Evolutionary conservation across 257 asterid genomes (phyloP).

Genomic region (Jacaranda copaia): DNA sequence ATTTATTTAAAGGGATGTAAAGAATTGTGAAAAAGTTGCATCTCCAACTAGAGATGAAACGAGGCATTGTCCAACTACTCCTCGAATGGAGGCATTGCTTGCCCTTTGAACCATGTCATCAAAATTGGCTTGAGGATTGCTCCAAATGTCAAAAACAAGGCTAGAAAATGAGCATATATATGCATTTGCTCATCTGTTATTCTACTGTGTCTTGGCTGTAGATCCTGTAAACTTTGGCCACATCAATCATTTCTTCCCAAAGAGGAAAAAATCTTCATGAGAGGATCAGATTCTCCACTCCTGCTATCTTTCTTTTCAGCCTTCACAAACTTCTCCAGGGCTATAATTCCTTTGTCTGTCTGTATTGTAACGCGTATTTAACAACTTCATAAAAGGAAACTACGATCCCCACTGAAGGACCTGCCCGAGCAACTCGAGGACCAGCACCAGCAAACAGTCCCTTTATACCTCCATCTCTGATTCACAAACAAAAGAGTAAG

Average conservation of each 20-base stretch:
- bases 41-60: conserved; percentile 31
- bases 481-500: conserved; percentile 9
- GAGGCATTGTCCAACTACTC: neutral
- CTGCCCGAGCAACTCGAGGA: conserved; percentile 78
- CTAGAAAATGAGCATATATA: neutral
- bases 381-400: conserved; percentile 83
- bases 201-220: neutral
- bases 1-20: neutral
- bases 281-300: neutral
- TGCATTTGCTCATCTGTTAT: conserved; percentile 11
- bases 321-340: neutral
- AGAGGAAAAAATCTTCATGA: neutral
- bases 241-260: neutral
- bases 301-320: neutral
- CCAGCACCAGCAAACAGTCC: conserved; percentile 78
- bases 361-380: conserved; percentile 59
- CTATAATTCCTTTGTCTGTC: conserved; percentile 33
- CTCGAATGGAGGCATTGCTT: no score
- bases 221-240: neutral
- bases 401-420: conserved; percentile 93
- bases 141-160: neutral
- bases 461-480: conserved; percentile 74
- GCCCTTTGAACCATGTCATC: neutral
- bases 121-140: neutral
- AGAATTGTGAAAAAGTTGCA: neutral